phyloP scores from a whole-genome alignment of 164 flowering plant genomes.

The Annona squamosa region DNA sequence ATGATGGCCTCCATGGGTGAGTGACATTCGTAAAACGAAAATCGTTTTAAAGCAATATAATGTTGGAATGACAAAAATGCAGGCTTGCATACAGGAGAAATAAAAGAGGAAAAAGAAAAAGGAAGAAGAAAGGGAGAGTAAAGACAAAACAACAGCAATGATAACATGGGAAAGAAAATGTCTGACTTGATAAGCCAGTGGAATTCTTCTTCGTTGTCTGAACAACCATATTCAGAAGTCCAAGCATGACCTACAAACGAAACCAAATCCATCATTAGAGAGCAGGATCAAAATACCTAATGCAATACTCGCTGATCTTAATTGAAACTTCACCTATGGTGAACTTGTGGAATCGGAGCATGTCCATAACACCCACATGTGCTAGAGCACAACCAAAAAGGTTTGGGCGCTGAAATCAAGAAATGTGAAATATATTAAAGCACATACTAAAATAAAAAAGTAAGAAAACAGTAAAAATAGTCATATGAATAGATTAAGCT shows the following conservation, averaged over 20 bases:
- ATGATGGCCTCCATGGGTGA: too few relatives aligned
- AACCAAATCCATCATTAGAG: constrained; percentile 3
- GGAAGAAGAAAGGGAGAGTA: too few relatives aligned
- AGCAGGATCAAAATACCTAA: background rate
- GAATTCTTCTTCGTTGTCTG: constrained; percentile 90
- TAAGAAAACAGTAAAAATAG: too few relatives aligned
- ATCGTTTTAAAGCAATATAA: too few relatives aligned
- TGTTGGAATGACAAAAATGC: too few relatives aligned
- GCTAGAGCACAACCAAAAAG: constrained; percentile 98
- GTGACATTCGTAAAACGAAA: too few relatives aligned
- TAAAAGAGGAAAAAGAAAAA: too few relatives aligned
- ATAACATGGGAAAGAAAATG: background rate
- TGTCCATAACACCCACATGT: constrained; percentile 99
- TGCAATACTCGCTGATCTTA: background rate
- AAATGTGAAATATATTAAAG: background rate
- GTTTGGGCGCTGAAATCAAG: constrained; percentile 77
- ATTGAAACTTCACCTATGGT: constrained; percentile 66
- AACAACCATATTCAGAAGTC: constrained; percentile 96
- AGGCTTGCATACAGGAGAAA: too few relatives aligned
- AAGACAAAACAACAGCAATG: too few relatives aligned
- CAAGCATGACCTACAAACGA: constrained; percentile 86
- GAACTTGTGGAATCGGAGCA: constrained; percentile 95
- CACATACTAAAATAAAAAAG: too few relatives aligned
- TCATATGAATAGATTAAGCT: too few relatives aligned
- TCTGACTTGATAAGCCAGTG: constrained; percentile 86